Evolutionary conservation across 176 grass and related monocot species (phyloP), one percentile per base, ranked within the genome.

Genomic region (Aegilops umbellulata): DNA sequence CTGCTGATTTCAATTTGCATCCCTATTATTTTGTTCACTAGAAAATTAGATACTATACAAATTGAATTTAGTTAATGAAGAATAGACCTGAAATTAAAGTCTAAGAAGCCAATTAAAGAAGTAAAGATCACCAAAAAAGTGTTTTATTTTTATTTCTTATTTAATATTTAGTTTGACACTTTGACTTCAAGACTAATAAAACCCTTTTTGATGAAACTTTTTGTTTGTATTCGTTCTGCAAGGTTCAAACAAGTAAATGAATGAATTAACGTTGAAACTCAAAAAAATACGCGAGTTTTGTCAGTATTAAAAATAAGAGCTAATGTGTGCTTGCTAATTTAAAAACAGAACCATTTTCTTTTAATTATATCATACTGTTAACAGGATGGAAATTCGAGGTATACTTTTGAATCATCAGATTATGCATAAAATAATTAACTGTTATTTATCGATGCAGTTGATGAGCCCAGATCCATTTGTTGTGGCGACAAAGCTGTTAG

Each of bases 401-500:
- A 65, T 9, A 65, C 38, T 80, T 80, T 80, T 47, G 42, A 65
- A 65, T 65, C 60, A 80, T 80, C 3, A 46, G 38, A 17, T 65
- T 65, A 65, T 79, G 17, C 32, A 4, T 69, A 69, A 80, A 14
- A 46, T 80, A 46, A 80, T 80, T 30, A 80, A 27, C 6, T 80
- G 75, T 57, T 31, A 23, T 75, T 71, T 79, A 69, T 49, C 12
- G 5, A 22, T 35, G 75, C 30, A 93, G 91, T 68, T 90, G 76
- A 80, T 75, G 88, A 90, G 70, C 7, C 91, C 91, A n/a, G 88
- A 93, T 78, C 91, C 91, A 49, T 25, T 81, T 71, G 81, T 90
- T 65, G 88, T 90, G 77, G 91, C 88, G 0, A 85, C 85, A 63
- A 93, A 88, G 29, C 85, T 93, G 29, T 65, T 93, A 36, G 88